A percentile compares a stretch with the other conserved stretches of the same genome.
Evolutionary conservation across 352 stramenopile species (phyloP).

Genomic region (Phytophthora melonis): DNA sequence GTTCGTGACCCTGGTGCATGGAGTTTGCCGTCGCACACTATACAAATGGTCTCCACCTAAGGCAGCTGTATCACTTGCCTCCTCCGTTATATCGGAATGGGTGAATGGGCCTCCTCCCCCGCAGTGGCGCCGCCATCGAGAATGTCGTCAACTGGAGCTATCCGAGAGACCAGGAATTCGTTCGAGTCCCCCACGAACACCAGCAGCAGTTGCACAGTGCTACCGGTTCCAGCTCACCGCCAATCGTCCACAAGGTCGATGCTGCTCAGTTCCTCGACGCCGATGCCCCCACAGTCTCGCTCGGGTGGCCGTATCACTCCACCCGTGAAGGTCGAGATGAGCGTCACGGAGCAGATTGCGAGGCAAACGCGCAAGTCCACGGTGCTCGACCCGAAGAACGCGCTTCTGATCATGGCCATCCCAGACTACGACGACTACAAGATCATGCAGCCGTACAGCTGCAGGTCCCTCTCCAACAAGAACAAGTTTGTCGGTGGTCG

Average conservation of each 20-base stretch:
- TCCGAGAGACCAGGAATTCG: slow-evolving; percentile 16
- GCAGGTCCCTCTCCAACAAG: slow-evolving; percentile 64
- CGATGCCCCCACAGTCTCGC: slow-evolving; percentile 21
- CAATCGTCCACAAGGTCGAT: slow-evolving; percentile 43
- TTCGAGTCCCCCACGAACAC: slow-evolving; percentile 6
- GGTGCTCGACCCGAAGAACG: slow-evolving; percentile 77
- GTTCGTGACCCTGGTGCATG: background rate
- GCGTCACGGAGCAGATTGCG: slow-evolving; percentile 74
- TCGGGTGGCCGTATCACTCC: slow-evolving; percentile 22
- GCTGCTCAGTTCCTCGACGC: slow-evolving; percentile 31
- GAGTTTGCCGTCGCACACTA: slow-evolving; percentile 8
- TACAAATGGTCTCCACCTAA: slow-evolving; percentile 12
- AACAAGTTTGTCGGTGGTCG: slow-evolving; percentile 71
- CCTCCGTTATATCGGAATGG: slow-evolving; percentile 7
- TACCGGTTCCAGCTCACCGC: slow-evolving; percentile 22
- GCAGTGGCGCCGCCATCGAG: slow-evolving; percentile 4
- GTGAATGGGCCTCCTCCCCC: slow-evolving; percentile 11
- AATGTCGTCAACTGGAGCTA: slow-evolving; percentile 22
- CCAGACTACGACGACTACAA: slow-evolving; percentile 85
- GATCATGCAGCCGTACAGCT: slow-evolving; percentile 80
- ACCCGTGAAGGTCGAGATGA: slow-evolving; percentile 60
- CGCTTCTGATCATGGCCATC: slow-evolving; percentile 74
- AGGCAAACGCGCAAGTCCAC: slow-evolving; percentile 72
- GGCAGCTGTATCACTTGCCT: background rate
- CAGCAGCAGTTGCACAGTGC: slow-evolving; percentile 20